These are phyloP conservation scores for Cladosporium sp. DNA, from an alignment of 2,329 filamentous ascomycete species.

Conservation along the genomic window DNA sequence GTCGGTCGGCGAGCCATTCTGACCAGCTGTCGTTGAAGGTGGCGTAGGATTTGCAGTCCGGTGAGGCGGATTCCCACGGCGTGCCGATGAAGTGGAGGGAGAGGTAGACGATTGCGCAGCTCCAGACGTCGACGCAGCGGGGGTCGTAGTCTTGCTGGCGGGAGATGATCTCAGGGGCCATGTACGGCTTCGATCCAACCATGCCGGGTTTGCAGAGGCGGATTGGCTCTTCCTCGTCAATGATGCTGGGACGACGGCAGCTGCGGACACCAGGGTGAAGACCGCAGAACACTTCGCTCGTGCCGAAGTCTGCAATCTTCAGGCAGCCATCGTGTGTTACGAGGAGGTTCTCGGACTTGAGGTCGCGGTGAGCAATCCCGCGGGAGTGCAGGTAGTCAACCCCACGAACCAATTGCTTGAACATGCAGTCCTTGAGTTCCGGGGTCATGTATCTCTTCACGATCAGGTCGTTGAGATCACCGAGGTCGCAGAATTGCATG, in stretches of 20 bases:
- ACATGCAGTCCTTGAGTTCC: constrained; percentile 74
- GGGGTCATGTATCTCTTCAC: constrained; percentile 62
- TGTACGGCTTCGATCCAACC: constrained; percentile 81
- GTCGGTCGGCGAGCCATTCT: constrained; percentile 59
- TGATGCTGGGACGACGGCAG: constrained; percentile 53
- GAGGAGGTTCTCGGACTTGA: constrained; percentile 84
- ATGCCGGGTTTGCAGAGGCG: constrained; percentile 74
- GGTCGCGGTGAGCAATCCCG: constrained; percentile 85
- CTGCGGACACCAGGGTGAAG: constrained; percentile 70
- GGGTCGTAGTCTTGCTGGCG: constrained; percentile 68
- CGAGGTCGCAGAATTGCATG: constrained; percentile 85
- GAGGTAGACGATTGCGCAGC: constrained; percentile 77
- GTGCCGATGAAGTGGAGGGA: constrained; percentile 68
- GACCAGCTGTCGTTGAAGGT: constrained; percentile 65
- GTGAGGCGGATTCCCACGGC: constrained; percentile 68
- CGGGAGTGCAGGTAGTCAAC: constrained; percentile 77
- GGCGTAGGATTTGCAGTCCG: constrained; percentile 54
- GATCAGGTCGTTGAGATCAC: constrained; percentile 74
- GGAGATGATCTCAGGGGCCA: constrained; percentile 76
- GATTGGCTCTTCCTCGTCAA: constrained; percentile 66
- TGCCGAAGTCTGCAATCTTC: constrained; percentile 90
- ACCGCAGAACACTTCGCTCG: constrained; percentile 80
- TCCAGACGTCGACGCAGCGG: constrained; percentile 80
- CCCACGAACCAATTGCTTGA: constrained; percentile 83
- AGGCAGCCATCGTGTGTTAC: constrained; percentile 74